Base-by-base conservation (phyloP, 805 yeast genomes). In the Blastobotrys muscicola region DNA sequence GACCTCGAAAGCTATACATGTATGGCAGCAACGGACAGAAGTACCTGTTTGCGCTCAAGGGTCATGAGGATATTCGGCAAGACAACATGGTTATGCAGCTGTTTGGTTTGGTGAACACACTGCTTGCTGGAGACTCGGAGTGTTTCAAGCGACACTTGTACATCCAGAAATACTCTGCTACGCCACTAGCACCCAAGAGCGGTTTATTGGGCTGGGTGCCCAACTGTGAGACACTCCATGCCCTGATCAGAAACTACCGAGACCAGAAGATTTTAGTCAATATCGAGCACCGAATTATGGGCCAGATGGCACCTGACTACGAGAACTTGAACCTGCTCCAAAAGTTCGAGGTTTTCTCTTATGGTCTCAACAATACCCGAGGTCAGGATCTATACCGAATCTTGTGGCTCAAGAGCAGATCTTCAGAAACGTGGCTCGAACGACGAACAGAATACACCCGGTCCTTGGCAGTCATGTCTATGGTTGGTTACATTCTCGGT, bases 151-250 rank as follows among this genome's bases (percentile, higher is more conserved):
- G 99, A 50, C 97, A 92, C 61, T 71, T 92, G 66, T 92, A 85
- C 59, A 87, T 92, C 48, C 96, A 87, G 56, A 81, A 80, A 50
- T 92, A 78, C 65, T 82, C 96, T 0, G 97, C 96, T 0, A 90
- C 85, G 54, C 98, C 99, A 8, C 66, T 92, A 37, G 87, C 97
- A 2, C 99, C 98, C 16, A 87, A 85, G 56, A 85, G 95, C n/a
- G 99, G 99, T 49, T 63, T 92, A 40, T 65, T 92, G 36, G 95
- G 97, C 1, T 92, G 97, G 97, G 98, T 92, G 39, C 92, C 95
- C 5, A 90, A 92, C 60, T 82, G 95, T 55, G 98, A 94, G 57
- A 92, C 99, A 0, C 83, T 92, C 76, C 97, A 92, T 62, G 89
- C 82, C 5, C 70, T 92, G 50, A 90, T 92, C 43, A 75, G 89